Base-by-base conservation (phyloP, 306 rosid species). In the Carpinus viminea region DNA sequence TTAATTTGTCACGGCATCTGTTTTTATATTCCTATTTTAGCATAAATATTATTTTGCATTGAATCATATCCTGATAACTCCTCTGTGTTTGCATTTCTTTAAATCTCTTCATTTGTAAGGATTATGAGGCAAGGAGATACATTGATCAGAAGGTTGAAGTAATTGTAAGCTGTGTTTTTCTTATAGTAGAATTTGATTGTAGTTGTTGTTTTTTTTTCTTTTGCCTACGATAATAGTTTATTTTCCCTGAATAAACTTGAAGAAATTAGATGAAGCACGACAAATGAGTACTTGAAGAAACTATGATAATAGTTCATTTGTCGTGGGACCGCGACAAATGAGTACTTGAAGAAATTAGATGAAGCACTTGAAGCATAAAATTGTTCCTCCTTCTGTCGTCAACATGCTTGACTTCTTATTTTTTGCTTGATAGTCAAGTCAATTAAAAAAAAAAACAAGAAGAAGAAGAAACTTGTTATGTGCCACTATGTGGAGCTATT, bases 61-160 rank as follows among this genome's bases (percentile, higher is more conserved):
- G 17, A 28, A 45, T 4, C 41, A 13, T 61, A 52, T 11, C n/a
- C 38, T 5, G 24, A 68, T 43, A 46, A 72, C 51, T 61, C 70
- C 55, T 60, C 26, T 41, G 43, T 70, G 12, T 28, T 52, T 66
- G 12, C 16, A 10, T 52, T 28, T 26, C 34, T 68, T 31, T 68
- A 8, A 15, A 53, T 72, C 46, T 17, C 75, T 50, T 75, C 20
- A 24, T 84, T 60, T 77, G 16, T 13, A 51, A 92, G 98, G 98
- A 92, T 85, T 87, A 83, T 69, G 97, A 91, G 83, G 98, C 97
- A 5, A 91, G 98, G 77, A 82, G 86, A 65, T 86, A 84, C 82
- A 91, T 95, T 79, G 89, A 86, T 87, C 98, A 91, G 86, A 90
- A 83, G 79, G 97, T 95, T 85, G 96, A 87, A 95, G 96, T 95